phyloP scores from a whole-genome alignment of 495 filamentous ascomycete species.

The Annulohypoxylon nitens region DNA sequence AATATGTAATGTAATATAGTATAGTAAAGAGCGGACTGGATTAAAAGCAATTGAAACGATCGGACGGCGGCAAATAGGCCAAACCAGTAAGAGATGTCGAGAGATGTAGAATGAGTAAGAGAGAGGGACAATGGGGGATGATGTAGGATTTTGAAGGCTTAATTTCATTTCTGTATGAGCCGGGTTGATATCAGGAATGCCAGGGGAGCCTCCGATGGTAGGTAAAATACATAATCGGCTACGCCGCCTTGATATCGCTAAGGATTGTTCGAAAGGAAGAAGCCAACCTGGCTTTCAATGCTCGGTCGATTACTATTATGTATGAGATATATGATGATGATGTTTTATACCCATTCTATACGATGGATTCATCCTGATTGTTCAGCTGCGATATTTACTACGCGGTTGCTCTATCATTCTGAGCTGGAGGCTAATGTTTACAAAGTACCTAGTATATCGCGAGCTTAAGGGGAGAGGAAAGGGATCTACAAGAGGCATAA shows the following conservation, averaged over 20 bases:
- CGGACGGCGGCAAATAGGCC: conserved; percentile 38
- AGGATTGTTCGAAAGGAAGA: conserved; percentile 1
- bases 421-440: no score
- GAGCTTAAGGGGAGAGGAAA: no score
- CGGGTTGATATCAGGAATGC: conserved; percentile 18
- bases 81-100: conserved; percentile 7
- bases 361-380: no score
- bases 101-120: neutral
- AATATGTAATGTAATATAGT: neutral
- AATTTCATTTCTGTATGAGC: conserved; percentile 26
- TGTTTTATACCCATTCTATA: no score
- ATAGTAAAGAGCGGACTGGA: conserved; percentile 22
- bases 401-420: no score
- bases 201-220: conserved; percentile 10
- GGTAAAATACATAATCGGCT: neutral
- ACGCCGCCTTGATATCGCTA: conserved; percentile 21
- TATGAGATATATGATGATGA: no score
- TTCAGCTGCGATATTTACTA: no score
- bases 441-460: no score
- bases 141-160: conserved; percentile 35
- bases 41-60: conserved; percentile 34
- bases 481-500: no score
- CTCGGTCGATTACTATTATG: no score
- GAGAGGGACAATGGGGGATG: conserved; percentile 25
- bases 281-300: neutral